These are phyloP conservation scores for Aciculosporium take DNA, from an alignment of 2,329 filamentous ascomycete genomes.

Conservation along the genomic window DNA sequence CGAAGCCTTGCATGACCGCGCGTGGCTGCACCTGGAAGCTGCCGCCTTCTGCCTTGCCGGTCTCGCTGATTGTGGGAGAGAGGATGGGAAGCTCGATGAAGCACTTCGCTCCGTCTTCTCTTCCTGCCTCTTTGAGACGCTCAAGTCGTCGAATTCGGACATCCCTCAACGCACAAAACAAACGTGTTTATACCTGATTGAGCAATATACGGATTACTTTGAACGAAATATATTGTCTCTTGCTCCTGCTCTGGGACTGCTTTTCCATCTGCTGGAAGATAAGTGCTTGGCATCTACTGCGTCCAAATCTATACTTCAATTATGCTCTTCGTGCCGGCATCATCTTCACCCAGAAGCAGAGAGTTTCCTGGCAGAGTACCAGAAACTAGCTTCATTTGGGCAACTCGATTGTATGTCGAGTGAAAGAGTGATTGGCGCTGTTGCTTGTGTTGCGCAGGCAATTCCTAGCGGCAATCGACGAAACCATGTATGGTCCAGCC, in stretches of 20 bases:
- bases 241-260: conserved; percentile 55
- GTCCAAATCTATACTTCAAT: conserved; percentile 57
- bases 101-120: conserved; percentile 48
- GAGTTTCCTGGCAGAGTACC: conserved; percentile 59
- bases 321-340: conserved; percentile 62
- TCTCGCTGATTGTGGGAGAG: conserved; percentile 50
- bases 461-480: conserved; percentile 43
- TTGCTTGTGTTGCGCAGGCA: conserved; percentile 63
- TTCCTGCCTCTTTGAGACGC: conserved; percentile 40
- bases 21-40: conserved; percentile 47
- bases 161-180: conserved; percentile 51
- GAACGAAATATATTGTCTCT: conserved; percentile 52
- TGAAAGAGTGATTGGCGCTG: conserved; percentile 59
- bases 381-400: conserved; percentile 40
- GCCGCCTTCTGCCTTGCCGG: conserved; percentile 49
- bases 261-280: conserved; percentile 56
- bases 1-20: conserved; percentile 30
- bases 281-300: conserved; percentile 49
- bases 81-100: conserved; percentile 42
- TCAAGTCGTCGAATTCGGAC: conserved; percentile 31
- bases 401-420: conserved; percentile 52
- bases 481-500: conserved; percentile 36
- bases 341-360: conserved; percentile 52
- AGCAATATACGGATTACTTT: conserved; percentile 65
- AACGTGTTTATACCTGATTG: conserved; percentile 55